A percentile compares a stretch with the other conserved stretches of the same genome.
Conservation (phyloP, 345 rosid species). For the Brassica napus region Da-Ae NC_063450.1:46763501-46764000, state of each 20-base stretch:
- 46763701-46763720: not conserved
- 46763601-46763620: slow-evolving; percentile 68
- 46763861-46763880: not conserved
- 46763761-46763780: slow-evolving; percentile 19
- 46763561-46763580: slow-evolving; percentile 57
- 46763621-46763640: slow-evolving; percentile 54
- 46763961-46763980: slow-evolving; percentile 11
- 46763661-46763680: slow-evolving; percentile 71
- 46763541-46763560: slow-evolving; percentile 66
- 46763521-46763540: slow-evolving; percentile 67
- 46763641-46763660: slow-evolving; percentile 58
- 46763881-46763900: not conserved
- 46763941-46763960: slow-evolving; percentile 28
- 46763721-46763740: not conserved
- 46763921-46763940: slow-evolving; percentile 8
- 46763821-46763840: not conserved
- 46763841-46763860: not conserved
- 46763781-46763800: not conserved
- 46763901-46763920: slow-evolving; percentile 24
- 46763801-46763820: too few relatives aligned
- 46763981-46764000: not conserved
- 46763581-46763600: slow-evolving; percentile 76
- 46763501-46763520: slow-evolving; percentile 71
- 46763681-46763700: slow-evolving; percentile 49
- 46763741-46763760: slow-evolving; percentile 12